Evolutionary conservation across 2,329 filamentous ascomycete species (phyloP).

Genomic region (Alternaria conjuncta): DNA sequence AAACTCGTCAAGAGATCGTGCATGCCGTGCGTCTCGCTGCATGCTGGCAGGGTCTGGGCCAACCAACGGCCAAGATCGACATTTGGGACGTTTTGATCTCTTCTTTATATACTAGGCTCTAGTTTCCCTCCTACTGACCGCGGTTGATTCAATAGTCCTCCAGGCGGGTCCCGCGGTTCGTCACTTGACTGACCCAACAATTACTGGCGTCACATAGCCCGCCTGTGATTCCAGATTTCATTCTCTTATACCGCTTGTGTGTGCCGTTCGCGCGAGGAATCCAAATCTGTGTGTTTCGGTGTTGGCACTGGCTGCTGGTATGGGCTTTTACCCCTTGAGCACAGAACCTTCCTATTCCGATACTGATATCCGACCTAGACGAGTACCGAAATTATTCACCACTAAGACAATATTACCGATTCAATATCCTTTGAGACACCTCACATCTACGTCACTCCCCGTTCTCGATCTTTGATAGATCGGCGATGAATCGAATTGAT

Average conservation of each 20-base stretch:
- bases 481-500: conserved; percentile 43
- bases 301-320: conserved; percentile 35
- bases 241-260: conserved; percentile 9
- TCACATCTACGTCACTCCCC: conserved; percentile 23
- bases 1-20: conserved; percentile 24
- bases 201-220: conserved; percentile 23
- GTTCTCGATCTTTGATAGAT: conserved; percentile 27
- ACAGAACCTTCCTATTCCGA: conserved; percentile 25
- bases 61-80: conserved; percentile 31
- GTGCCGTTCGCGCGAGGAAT: not conserved
- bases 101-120: conserved; percentile 19
- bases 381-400: conserved; percentile 30
- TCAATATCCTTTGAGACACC: conserved; percentile 17
- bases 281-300: conserved; percentile 20
- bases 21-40: conserved; percentile 24
- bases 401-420: conserved; percentile 21
- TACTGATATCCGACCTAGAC: conserved; percentile 31
- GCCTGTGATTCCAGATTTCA: conserved; percentile 10
- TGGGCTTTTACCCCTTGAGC: conserved; percentile 26
- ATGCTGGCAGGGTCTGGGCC: conserved; percentile 27
- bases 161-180: conserved; percentile 27
- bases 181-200: conserved; percentile 24
- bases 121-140: conserved; percentile 24
- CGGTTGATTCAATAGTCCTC: conserved; percentile 28
- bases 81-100: conserved; percentile 21